phyloP scores from a whole-genome alignment of 805 yeast species.

The Cyberlindnera euphorbiiphila region DNA sequence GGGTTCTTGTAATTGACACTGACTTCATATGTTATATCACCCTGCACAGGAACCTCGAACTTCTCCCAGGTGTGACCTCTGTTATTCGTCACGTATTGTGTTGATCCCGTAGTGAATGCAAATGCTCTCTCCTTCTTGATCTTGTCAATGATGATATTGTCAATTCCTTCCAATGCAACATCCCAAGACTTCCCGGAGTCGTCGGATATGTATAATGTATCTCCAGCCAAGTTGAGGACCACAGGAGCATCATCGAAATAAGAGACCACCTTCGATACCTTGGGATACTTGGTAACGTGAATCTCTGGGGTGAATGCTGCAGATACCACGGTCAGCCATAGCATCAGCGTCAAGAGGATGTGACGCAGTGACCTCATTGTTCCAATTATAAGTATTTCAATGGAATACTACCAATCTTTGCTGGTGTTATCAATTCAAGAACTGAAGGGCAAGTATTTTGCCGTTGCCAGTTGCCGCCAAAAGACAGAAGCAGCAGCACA shows the following conservation, averaged over 20 bases:
- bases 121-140: slow-evolving; percentile 37
- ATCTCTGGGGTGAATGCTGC: slow-evolving; percentile 28
- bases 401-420: too few species aligned
- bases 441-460: too few species aligned
- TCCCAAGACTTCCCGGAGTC: slow-evolving; percentile 47
- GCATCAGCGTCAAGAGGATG: slow-evolving; percentile 2
- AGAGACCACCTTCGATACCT: slow-evolving; percentile 17
- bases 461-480: too few species aligned
- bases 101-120: slow-evolving; percentile 31
- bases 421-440: too few species aligned
- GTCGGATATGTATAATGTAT: slow-evolving; percentile 38
- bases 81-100: slow-evolving; percentile 38
- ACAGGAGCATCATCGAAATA: slow-evolving; percentile 34
- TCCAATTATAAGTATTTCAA: not conserved
- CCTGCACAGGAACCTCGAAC: slow-evolving; percentile 29
- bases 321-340: slow-evolving; percentile 4
- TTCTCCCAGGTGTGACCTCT: slow-evolving; percentile 39
- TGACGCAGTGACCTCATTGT: slow-evolving; percentile 2
- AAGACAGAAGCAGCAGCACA: too few species aligned
- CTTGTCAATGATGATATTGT: slow-evolving; percentile 30
- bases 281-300: slow-evolving; percentile 4
- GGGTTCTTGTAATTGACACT: slow-evolving; percentile 38
- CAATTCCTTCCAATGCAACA: slow-evolving; percentile 32
- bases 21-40: slow-evolving; percentile 25
- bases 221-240: slow-evolving; percentile 20